Evolutionary conservation across 768 basidiomycete genomes (phyloP).

Genomic region (Guyanaporus albipodus): DNA sequence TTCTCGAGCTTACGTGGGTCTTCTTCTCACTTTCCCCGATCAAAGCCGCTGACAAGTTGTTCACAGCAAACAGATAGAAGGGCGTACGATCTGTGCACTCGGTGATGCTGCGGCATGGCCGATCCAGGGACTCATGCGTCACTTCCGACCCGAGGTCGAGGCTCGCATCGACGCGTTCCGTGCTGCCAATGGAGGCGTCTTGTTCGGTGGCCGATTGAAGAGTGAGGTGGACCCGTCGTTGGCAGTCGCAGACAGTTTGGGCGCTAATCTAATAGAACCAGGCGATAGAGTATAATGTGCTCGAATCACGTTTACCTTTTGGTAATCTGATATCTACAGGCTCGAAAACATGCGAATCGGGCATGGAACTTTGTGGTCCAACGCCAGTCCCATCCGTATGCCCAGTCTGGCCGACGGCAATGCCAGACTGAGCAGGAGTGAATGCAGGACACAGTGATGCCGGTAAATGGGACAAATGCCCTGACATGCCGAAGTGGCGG

Average conservation of each 20-base stretch:
- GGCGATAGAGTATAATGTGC: constrained; percentile 30
- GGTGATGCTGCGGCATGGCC: constrained; percentile 99
- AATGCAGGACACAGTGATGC: too few species aligned
- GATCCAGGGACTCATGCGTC: constrained; percentile 95
- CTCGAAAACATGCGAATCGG: not conserved
- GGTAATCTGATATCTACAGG: constrained; percentile 6
- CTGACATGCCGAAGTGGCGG: too few species aligned
- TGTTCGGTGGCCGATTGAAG: constrained; percentile 80
- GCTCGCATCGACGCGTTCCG: constrained; percentile 78
- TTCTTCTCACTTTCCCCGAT: not conserved
- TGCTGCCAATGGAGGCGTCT: constrained; percentile 70
- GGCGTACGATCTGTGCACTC: constrained; percentile 93
- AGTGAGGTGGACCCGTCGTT: constrained; percentile 65
- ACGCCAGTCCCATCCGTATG: too few species aligned
- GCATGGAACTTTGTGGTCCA: not conserved
- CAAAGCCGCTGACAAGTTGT: not conserved
- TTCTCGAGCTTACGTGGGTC: constrained; percentile 86
- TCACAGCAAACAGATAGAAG: constrained; percentile 89
- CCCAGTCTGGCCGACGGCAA: too few species aligned
- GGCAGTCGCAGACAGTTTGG: constrained; percentile 73
- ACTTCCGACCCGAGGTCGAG: constrained; percentile 96
- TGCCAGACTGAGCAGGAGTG: too few species aligned
- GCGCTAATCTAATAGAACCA: constrained; percentile 43
- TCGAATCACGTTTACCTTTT: not conserved
- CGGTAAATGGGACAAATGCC: too few species aligned